Percentiles rank a stretch among this genome's conserved stretches.
Evolutionary conservation across 768 basidiomycete genomes (phyloP).

Genomic region (Leccinum truebloodii): DNA sequence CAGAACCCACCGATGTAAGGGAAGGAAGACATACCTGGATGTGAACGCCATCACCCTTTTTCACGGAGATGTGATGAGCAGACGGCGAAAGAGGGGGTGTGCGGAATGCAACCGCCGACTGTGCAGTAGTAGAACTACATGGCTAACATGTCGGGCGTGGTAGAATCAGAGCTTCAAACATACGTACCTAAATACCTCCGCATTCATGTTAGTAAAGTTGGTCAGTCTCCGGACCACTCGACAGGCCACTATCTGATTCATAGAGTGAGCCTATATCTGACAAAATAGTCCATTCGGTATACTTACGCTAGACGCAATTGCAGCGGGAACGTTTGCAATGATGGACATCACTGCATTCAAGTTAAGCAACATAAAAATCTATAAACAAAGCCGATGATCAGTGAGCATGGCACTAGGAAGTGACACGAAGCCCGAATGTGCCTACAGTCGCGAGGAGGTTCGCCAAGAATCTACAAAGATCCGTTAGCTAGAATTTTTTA

Average conservation of each 20-base stretch:
- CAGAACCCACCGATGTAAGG: neutral
- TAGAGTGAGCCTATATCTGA: neutral
- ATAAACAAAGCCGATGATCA: neutral
- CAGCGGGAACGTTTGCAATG: conserved; percentile 72
- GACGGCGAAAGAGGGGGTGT: conserved; percentile 35
- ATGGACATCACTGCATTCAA: conserved; percentile 74
- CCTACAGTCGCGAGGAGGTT: conserved; percentile 58
- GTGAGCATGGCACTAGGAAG: neutral
- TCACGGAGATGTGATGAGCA: conserved; percentile 32
- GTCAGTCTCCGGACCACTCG: conserved; percentile 65
- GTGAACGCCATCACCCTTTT: conserved; percentile 53
- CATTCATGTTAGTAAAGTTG: conserved; percentile 51
- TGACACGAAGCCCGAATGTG: neutral
- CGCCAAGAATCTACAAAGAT: conserved; percentile 54
- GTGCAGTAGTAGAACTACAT: conserved; percentile 39
- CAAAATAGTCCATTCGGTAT: neutral
- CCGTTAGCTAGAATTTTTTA: neutral
- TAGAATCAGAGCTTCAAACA: conserved; percentile 24
- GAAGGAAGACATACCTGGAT: conserved; percentile 48
- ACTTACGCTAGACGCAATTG: conserved; percentile 64
- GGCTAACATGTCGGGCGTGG: conserved; percentile 8
- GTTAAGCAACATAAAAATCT: conserved; percentile 66
- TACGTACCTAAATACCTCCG: conserved; percentile 56
- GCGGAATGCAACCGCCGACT: conserved; percentile 64
- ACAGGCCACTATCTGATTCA: conserved; percentile 59